These are phyloP conservation scores for Bremia lactucae DNA, from an alignment of 352 stramenopile species.

Conservation along the genomic window DNA sequence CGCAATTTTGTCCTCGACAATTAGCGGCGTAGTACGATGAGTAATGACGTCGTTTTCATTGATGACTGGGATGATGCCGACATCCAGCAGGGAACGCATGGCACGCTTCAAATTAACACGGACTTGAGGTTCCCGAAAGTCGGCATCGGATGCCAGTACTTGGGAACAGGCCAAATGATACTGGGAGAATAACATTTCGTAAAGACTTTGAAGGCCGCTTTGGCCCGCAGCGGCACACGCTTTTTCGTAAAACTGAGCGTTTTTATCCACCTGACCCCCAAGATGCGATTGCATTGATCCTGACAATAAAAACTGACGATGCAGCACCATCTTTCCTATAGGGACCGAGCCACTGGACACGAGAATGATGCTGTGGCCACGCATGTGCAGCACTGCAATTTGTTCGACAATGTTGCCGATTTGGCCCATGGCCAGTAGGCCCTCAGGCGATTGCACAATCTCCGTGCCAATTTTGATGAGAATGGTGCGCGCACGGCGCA, in stretches of 20 bases:
- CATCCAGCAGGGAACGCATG: conserved; percentile 50
- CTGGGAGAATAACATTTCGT: conserved; percentile 81
- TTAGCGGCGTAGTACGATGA: conserved; percentile 46
- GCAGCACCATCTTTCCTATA: conserved; percentile 74
- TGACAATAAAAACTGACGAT: conserved; percentile 72
- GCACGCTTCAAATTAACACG: conserved; percentile 60
- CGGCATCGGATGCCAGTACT: conserved; percentile 65
- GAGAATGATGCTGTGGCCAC: conserved; percentile 72
- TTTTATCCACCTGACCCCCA: conserved; percentile 43
- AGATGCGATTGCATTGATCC: conserved; percentile 79
- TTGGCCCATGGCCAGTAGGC: conserved; percentile 71
- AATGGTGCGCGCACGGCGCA: conserved; percentile 57
- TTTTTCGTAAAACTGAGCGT: conserved; percentile 62
- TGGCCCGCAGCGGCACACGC: conserved; percentile 57
- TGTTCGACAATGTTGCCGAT: conserved; percentile 81
- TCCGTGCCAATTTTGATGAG: conserved; percentile 82
- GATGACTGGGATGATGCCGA: conserved; percentile 79
- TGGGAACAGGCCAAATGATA: conserved; percentile 79
- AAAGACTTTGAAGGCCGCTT: conserved; percentile 73
- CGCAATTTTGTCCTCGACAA: conserved; percentile 46
- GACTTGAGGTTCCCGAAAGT: conserved; percentile 56
- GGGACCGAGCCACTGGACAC: conserved; percentile 72
- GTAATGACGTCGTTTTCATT: conserved; percentile 85
- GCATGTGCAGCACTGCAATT: conserved; percentile 75
- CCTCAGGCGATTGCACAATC: conserved; percentile 72